A percentile compares a stretch with the other conserved stretches of the same genome.
These are phyloP conservation scores for Manihot esculenta DNA, from an alignment of 441 rosid genomes.

Conservation along the genomic window DNA sequence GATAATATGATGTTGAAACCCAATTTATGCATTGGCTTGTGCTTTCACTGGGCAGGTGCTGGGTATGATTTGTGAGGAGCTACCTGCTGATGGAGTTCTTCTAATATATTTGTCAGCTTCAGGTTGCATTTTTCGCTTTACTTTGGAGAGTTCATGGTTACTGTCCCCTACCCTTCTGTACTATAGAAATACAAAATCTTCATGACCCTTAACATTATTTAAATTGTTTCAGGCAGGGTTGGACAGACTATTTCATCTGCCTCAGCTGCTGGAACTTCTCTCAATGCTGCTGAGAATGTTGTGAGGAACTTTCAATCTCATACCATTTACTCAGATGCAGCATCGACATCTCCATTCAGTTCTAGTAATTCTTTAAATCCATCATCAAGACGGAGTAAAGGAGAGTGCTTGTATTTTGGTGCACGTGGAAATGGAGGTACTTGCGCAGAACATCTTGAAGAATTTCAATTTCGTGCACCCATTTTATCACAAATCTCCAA, in stretches of 20 bases:
- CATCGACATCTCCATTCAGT: slow-evolving; percentile 40
- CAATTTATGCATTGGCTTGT: slow-evolving; percentile 3
- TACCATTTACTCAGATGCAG: slow-evolving; percentile 44
- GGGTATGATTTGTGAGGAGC: slow-evolving; percentile 87
- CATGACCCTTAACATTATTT: slow-evolving; percentile 24
- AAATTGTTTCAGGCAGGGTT: slow-evolving; percentile 48
- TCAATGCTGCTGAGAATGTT: slow-evolving; percentile 43
- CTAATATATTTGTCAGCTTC: slow-evolving; percentile 87
- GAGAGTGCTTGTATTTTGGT: slow-evolving; percentile 57
- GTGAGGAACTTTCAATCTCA: slow-evolving; percentile 53
- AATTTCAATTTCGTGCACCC: slow-evolving; percentile 3
- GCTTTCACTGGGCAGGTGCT: slow-evolving; percentile 58
- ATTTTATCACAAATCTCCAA: neutral
- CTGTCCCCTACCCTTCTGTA: neutral
- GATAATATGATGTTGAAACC: neutral
- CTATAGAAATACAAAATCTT: slow-evolving; percentile 8
- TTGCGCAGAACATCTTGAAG: slow-evolving; percentile 13
- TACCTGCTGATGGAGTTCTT: slow-evolving; percentile 76
- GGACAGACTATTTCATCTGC: slow-evolving; percentile 48
- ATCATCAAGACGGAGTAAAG: slow-evolving; percentile 48
- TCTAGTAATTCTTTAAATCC: slow-evolving; percentile 39
- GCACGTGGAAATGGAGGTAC: slow-evolving; percentile 80
- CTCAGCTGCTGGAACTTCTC: slow-evolving; percentile 46
- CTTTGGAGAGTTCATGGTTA: slow-evolving; percentile 8
- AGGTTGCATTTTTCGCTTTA: slow-evolving; percentile 44